Evolutionary conservation across 2,329 filamentous ascomycete species (phyloP).

Genomic region (Aspergillus intermedius): DNA sequence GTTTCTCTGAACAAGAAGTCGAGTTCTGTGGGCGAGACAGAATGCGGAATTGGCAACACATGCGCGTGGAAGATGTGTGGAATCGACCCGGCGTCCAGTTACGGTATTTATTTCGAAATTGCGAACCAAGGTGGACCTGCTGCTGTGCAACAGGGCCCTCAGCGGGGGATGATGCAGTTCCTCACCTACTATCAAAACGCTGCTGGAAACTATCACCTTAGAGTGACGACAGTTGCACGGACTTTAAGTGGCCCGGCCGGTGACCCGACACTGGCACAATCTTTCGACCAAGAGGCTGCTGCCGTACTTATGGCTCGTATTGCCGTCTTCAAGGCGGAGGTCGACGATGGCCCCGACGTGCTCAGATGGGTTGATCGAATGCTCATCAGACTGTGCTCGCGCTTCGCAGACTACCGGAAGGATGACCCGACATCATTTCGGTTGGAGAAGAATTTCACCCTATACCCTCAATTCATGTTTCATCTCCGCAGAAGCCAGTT

Average conservation of each 20-base stretch:
- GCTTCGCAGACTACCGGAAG: constrained; percentile 96
- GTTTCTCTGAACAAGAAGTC: constrained; percentile 98
- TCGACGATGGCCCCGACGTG: constrained; percentile 97
- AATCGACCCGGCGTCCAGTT: constrained; percentile 88
- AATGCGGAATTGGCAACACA: constrained; percentile 96
- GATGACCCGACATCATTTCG: constrained; percentile 96
- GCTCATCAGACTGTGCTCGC: constrained; percentile 91
- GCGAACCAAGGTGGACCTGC: constrained; percentile 84
- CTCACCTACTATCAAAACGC: constrained; percentile 98
- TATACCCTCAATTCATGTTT: constrained; percentile 99
- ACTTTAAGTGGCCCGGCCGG: constrained; percentile 89
- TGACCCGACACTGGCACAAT: constrained; percentile 90
- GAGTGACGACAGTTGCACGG: constrained; percentile 87
- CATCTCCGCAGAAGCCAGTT: constrained; percentile 95
- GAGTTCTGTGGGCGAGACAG: constrained; percentile 90
- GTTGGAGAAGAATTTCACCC: constrained; percentile 95
- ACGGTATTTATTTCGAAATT: constrained; percentile 96
- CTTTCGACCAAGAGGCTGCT: constrained; percentile 95
- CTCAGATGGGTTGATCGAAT: constrained; percentile 97
- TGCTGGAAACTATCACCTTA: constrained; percentile 89
- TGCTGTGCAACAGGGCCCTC: constrained; percentile 75
- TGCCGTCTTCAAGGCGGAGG: constrained; percentile 96
- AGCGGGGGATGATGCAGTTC: constrained; percentile 96
- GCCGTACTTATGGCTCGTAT: constrained; percentile 99
- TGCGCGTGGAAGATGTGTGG: constrained; percentile 99